Evolutionary conservation across 345 rosid species (phyloP).

Genomic region (Populus pruinosa): DNA sequence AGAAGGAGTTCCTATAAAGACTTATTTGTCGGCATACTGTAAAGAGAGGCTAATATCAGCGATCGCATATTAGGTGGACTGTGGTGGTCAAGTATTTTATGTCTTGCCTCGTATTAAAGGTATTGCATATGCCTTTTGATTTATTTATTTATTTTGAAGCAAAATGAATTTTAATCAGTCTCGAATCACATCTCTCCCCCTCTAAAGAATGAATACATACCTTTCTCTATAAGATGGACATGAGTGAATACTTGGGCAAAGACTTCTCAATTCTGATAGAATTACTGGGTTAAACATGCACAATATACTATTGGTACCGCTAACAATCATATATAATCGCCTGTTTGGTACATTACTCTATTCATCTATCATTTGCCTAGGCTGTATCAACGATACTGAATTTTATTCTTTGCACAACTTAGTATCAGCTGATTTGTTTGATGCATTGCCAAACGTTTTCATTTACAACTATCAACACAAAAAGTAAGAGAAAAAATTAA

Average conservation of each 20-base stretch:
- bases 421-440: neutral
- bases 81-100: slow-evolving; percentile 90
- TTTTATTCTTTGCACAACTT: neutral
- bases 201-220: too few species aligned
- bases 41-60: slow-evolving; percentile 66
- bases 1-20: slow-evolving; percentile 94
- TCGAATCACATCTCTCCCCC: too few species aligned
- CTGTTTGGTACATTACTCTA: neutral
- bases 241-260: neutral
- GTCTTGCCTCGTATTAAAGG: slow-evolving; percentile 97
- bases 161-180: too few species aligned
- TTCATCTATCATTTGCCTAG: neutral
- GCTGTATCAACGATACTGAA: neutral
- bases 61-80: slow-evolving; percentile 73
- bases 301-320: neutral
- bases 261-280: neutral
- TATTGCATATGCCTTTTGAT: slow-evolving; percentile 13
- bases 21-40: slow-evolving; percentile 65
- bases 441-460: neutral
- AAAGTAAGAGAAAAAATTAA: neutral
- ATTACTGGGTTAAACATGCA: neutral
- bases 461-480: neutral
- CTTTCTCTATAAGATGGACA: too few species aligned
- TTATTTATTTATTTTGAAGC: neutral
- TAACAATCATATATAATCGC: neutral